Base-by-base conservation (phyloP, 495 filamentous ascomycete genomes). In the Cladorrhinum samala region DNA sequence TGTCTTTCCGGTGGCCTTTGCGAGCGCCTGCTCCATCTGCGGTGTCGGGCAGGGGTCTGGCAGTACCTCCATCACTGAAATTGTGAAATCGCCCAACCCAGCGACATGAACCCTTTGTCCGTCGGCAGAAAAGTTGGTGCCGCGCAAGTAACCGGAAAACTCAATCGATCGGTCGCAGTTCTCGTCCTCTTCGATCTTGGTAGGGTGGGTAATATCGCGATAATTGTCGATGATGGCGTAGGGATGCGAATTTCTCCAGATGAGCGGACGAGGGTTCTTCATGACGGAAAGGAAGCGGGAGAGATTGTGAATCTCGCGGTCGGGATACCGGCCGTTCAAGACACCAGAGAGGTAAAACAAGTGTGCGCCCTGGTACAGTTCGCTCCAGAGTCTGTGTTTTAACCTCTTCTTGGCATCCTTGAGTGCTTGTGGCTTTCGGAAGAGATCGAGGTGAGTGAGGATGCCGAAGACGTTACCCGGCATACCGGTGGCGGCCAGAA, bases 391-490 rank as follows among this genome's bases (percentile, higher is more conserved):
- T 50, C 93, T 80, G 70, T 95, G 86, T 72, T 98, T 98, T 41
- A 98, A 70, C 54, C 91, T 78, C 76, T 98, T 98, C 75, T 98
- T 98, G 11, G 91, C 88, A 57, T 89, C 83, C 59, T 85, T 87
- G 24, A 98, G 69, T 1, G 89, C 85, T 55, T 89, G 89, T 46
- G 93, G 93, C 57, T 93, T 96, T 68, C 83, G 83, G 74, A 97
- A 98, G 2, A 96, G 77, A 68, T 98, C 93, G 37, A 98, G 77
- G 78, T 97, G 94, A 13, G 93, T 96, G 23, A 97, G 77, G 46
- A 98, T 91, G 23, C 94, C 94, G 64, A 97, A 97, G 18, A 98
- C 89, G 61, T 98, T 98, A 54, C 91, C 92, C 8, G 93, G 93
- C 89, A 98, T 95, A 67, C 93, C 93, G 48, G 86, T 92, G 9